Evolutionary conservation across 179 eudicot genomes (phyloP), one percentile per base, ranked within the genome.

Genomic region (Nepenthes alata): DNA sequence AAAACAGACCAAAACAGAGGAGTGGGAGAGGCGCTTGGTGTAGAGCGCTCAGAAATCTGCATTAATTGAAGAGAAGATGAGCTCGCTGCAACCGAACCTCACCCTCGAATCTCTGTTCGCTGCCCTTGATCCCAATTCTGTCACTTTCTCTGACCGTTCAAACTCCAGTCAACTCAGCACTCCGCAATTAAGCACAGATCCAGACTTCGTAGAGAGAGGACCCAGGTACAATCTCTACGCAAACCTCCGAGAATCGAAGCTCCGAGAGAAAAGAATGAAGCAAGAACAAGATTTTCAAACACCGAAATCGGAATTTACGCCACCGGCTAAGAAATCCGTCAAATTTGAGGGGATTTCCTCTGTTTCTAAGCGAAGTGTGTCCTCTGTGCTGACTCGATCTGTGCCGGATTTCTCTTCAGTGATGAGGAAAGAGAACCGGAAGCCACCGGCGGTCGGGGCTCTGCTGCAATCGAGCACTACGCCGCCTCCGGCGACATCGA

Each of bases 381-480:
- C 59, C 38, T 89, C 90, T 35, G 71, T 63, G 67, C 41, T 90
- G 64, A 77, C 93, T 0, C 97, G 83, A 66, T 90, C 93, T 1
- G 97, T 90, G 69, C 95, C 97, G 11, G 95, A 91, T 65, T 88
- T 91, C 65, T 69, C 85, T 3, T 60, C 82, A 5, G 80, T 59
- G 14, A 6, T 77, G 65, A 74, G 85, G 72, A 94, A 94, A 64
- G 99, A 90, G 78, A 90, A 90, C 38, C 63, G 86, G 61, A 81
- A 63, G 68, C 96, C 97, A 58, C 59, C 65, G 35, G 59, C 54
- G 47, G 55, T 49, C 48, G 69, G 61, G 65, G 65, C 58, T 6
- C 41, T 61, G 55, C 14, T 34, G 56, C 79, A 75, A 57, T 75
- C 66, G 55, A 41, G 70, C 39, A 35, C 67, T 37, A 57, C 79